Conservation (phyloP, 768 basidiomycete species). For the Boletus vermiculosoides region DNA sequence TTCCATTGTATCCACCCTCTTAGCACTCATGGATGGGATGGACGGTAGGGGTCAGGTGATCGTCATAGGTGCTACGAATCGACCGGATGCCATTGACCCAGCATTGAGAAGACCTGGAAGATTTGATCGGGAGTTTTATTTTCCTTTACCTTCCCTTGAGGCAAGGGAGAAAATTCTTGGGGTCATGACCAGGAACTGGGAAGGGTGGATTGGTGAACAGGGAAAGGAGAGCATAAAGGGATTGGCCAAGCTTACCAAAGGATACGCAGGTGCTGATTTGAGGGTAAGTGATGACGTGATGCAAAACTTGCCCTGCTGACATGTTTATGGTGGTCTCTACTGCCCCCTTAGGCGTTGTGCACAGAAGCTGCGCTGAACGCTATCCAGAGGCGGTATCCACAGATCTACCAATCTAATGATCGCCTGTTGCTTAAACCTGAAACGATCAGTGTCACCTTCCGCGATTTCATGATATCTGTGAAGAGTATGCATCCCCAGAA, state of each 20-base stretch:
- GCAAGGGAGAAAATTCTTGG: slow-evolving; percentile 85
- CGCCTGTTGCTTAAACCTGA: slow-evolving; percentile 82
- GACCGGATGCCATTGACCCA: slow-evolving; percentile 97
- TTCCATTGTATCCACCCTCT: slow-evolving; percentile 91
- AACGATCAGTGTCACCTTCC: slow-evolving; percentile 76
- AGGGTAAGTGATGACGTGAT: slow-evolving; percentile 52
- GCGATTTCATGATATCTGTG: slow-evolving; percentile 97
- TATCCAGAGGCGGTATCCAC: slow-evolving; percentile 93
- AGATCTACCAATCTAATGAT: slow-evolving; percentile 92
- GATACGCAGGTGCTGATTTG: slow-evolving; percentile 96
- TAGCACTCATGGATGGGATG: slow-evolving; percentile 99
- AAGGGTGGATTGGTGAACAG: slow-evolving; percentile 65
- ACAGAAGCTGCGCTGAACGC: slow-evolving; percentile 97
- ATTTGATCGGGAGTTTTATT: slow-evolving; percentile 98
- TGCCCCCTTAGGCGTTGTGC: slow-evolving; percentile 68
- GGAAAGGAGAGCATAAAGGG: slow-evolving; percentile 54
- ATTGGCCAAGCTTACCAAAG: slow-evolving; percentile 88
- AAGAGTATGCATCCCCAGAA: slow-evolving; percentile 63
- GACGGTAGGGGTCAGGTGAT: slow-evolving; percentile 96
- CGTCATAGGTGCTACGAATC: slow-evolving; percentile 96
- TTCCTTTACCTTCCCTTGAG: slow-evolving; percentile 80
- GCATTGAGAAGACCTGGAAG: slow-evolving; percentile 91
- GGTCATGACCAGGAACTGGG: slow-evolving; percentile 91
- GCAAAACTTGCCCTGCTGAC: slow-evolving; percentile 1
- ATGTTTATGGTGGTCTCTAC: background rate